These are phyloP conservation scores for Sporothrix pseudoabietina DNA, from an alignment of 2,329 filamentous ascomycete genomes.

Conservation along the genomic window DNA sequence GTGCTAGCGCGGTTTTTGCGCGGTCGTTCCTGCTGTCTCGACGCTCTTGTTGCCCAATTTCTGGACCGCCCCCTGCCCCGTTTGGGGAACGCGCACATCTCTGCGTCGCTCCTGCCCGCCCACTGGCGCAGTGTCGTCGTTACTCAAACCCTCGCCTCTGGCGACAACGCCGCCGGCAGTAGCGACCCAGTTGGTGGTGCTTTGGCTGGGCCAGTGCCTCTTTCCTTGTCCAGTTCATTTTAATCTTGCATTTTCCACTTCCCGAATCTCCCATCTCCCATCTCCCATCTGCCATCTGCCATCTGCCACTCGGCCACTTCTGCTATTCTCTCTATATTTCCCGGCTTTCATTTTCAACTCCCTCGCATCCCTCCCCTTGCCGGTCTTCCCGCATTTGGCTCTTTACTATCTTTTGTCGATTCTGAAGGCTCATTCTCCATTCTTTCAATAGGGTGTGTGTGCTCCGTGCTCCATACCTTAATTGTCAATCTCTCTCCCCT, in stretches of 20 bases:
- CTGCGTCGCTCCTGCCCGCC: neutral
- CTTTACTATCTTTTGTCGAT: neutral
- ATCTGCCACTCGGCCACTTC: neutral
- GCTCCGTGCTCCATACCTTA: constrained; percentile 13
- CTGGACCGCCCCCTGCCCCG: constrained; percentile 13
- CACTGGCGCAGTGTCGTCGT: constrained; percentile 5
- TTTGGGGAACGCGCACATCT: constrained; percentile 17
- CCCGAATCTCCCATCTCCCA: neutral
- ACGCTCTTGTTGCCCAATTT: constrained; percentile 12
- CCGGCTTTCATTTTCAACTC: neutral
- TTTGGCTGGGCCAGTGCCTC: neutral
- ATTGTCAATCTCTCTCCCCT: constrained; percentile 1
- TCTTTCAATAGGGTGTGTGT: neutral
- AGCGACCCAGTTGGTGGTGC: constrained; percentile 2
- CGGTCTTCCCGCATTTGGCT: neutral
- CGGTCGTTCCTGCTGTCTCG: constrained; percentile 10
- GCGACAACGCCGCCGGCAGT: constrained; percentile 13
- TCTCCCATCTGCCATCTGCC: neutral
- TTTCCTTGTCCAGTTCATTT: constrained; percentile 20
- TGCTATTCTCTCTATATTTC: constrained; percentile 9
- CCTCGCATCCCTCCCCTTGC: constrained; percentile 12
- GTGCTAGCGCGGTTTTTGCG: neutral
- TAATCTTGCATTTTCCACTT: constrained; percentile 20
- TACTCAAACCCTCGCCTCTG: constrained; percentile 24
- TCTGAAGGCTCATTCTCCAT: neutral